Base-by-base conservation (phyloP, 2,329 filamentous ascomycete genomes). In the Clarireedia paspali region DNA sequence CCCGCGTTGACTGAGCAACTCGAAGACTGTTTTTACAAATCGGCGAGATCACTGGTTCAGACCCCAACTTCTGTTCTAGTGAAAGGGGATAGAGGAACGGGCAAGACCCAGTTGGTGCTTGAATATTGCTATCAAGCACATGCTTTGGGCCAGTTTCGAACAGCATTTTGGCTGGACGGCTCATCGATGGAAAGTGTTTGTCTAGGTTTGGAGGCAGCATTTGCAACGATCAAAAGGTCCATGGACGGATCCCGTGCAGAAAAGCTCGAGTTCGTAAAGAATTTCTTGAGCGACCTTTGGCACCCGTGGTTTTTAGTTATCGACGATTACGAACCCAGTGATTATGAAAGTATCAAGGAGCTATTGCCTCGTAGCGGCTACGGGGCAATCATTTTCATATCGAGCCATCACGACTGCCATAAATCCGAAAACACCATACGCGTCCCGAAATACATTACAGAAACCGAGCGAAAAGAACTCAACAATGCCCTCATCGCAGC, bases 231-330 rank as follows among this genome's bases (percentile, higher is more conserved):
- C 24, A 56, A 49, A 24, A 50, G 58, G 24, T 59, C 61, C 5
- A 55, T 51, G 40, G 55, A 58, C 47, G 58, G 58, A 10, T 57
- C 58, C 10, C 40, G 51, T 12, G 40, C 44, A 23, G 55, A 62
- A 14, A 63, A 62, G 24, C 52, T 58, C 26, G 46, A 51, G 12
- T 60, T 60, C 30, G 58, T 60, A n/a, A 56, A 39, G n/a, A 34
- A n/a, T 5, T 63, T 60, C 44, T 50, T 61, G 6, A 27, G 44
- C 20, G 56, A 59, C 36, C 27, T 60, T 14, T 62, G 61, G 59
- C 56, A 63, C 54, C 58, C 61, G 42, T 60, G 61, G 60, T 27
- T 62, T 5, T 52, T 60, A 15, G 51, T 60, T 7, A 55, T 63
- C 4, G 58, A 63, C 10, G 57, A 58, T 20, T 62, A 58, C 24